Base-by-base conservation (phyloP, 2,329 filamentous ascomycete species). In the Aspergillus alliaceus region DNA sequence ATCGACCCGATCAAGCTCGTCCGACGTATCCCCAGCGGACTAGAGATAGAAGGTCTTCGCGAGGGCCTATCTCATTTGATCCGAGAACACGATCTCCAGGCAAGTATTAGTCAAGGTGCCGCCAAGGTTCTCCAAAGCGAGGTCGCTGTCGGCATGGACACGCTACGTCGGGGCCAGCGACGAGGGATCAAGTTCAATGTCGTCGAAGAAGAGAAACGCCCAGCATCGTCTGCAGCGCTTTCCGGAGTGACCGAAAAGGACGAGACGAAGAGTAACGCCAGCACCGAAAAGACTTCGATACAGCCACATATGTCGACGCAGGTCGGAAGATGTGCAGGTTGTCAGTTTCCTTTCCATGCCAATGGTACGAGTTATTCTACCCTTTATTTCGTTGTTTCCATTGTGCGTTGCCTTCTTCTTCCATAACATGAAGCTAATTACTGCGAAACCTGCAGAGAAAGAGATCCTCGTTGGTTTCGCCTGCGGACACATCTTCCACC, bases 51-150 rank as follows among this genome's bases (percentile, higher is more conserved):
- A 65, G 95, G 95, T 0, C 80, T 99, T 6, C 83, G 92, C 57
- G 91, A 96, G 61, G 95, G 93, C 0, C 82, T 99, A 3, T 89
- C 89, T 44, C 89, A 93, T 56, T 92, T 99, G 80, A 90, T 99
- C 71, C 89, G 93, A 66, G 95, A 99, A 74, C 93, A 97, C 70
- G 95, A 98, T 70, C 90, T 99, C 44, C 95, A 98, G 76, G 87
- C 90, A 70, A 95, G 90, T 66, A 97, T 99, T 70, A 93, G 90
- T 62, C 88, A 89, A 42, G 95, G 95, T 1, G 95, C 96, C 3
- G 93, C 95, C 0, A 86, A 86, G 54, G 93, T 98, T 0, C 80
- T 98, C 40, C 82, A 90, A 51, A 91, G 93, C 56, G 95, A 99
- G 75, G 93, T 99, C 0, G 88, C 89, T 0, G 82, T 84, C 4